Evolutionary conservation across 495 filamentous ascomycete genomes (phyloP).

Genomic region (Penicillium mononematosum): DNA sequence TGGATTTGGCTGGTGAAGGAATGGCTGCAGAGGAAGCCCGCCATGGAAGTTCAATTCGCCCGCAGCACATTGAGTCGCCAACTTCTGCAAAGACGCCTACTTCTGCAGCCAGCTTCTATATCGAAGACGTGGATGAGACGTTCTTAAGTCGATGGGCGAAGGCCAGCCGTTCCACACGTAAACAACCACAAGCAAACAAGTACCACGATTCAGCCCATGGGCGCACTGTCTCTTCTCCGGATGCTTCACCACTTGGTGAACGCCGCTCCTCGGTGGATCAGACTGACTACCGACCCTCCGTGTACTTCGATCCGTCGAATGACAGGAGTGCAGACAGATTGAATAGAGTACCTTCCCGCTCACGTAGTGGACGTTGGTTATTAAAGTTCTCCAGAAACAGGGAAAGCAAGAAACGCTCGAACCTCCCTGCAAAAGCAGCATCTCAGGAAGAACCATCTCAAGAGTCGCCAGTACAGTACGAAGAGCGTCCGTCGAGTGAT

Average conservation of each 20-base stretch:
- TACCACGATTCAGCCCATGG: not conserved
- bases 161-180: not conserved
- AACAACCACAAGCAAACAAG: not conserved
- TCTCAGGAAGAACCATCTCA: constrained; percentile 16
- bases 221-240: not conserved
- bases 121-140: constrained; percentile 3
- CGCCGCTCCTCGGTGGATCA: constrained; percentile 8
- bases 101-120: not conserved
- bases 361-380: constrained; percentile 18
- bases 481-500: constrained; percentile 14
- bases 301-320: not conserved
- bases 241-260: not conserved
- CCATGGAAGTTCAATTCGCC: not conserved
- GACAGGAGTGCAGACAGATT: constrained; percentile 13
- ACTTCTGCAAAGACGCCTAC: not conserved
- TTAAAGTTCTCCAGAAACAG: constrained; percentile 18
- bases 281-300: not conserved
- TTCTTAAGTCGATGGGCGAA: constrained; percentile 4
- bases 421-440: constrained; percentile 10
- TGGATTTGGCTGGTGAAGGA: not conserved
- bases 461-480: constrained; percentile 15
- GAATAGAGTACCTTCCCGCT: constrained; percentile 10
- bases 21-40: not conserved
- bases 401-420: constrained; percentile 17
- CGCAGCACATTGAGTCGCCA: not conserved